Evolutionary conservation across 177 flowering plant genomes (phyloP).

Genomic region (Tripterygium wilfordii): DNA sequence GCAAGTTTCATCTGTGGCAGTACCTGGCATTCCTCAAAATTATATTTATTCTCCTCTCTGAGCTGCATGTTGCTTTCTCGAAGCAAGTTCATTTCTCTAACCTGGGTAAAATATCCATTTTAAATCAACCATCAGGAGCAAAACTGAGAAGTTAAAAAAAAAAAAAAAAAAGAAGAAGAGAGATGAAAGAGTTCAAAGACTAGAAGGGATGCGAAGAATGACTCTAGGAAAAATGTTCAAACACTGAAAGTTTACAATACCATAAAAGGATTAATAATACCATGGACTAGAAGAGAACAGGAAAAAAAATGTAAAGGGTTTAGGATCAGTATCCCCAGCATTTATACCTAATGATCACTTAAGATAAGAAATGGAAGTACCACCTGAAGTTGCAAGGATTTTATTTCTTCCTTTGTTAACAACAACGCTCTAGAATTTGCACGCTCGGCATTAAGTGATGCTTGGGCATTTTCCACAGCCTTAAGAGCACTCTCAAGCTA

Average conservation of each 20-base stretch:
- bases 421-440: conserved; percentile 49
- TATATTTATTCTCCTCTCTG: conserved; percentile 86
- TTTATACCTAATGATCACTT: no score
- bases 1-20: not conserved
- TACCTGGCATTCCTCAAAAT: conserved; percentile 94
- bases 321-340: no score
- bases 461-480: conserved; percentile 67
- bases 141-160: no score
- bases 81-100: conserved; percentile 78
- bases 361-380: not conserved
- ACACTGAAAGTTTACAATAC: no score
- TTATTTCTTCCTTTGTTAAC: conserved; percentile 76
- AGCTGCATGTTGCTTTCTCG: conserved; percentile 95
- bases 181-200: no score
- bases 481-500: conserved; percentile 81
- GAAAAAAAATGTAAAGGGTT: no score
- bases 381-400: conserved; percentile 82
- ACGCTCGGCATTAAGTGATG: conserved; percentile 59
- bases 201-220: no score
- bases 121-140: no score
- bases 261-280: no score
- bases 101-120: conserved; percentile 26
- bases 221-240: no score
- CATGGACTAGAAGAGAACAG: no score
- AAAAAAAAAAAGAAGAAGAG: no score